A percentile compares a stretch with the other conserved stretches of the same genome.
Conservation (phyloP, 2,329 filamentous ascomycete species). For the Colletotrichum noveboracense region DNA sequence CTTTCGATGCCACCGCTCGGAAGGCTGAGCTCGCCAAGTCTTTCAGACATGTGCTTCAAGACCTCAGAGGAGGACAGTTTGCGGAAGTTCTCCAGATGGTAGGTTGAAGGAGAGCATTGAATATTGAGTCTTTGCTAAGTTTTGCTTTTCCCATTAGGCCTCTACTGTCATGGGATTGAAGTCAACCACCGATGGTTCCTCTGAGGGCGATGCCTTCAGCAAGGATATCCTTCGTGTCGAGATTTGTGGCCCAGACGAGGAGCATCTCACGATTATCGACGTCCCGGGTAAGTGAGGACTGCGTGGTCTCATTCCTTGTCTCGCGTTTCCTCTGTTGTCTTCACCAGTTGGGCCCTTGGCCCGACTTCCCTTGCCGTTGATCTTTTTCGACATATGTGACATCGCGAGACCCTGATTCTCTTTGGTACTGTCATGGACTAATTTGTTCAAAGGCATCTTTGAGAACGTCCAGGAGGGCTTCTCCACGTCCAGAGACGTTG, state of each 20-base stretch:
- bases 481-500: slow-evolving; percentile 28
- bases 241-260: slow-evolving; percentile 24
- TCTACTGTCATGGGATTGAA: slow-evolving; percentile 5
- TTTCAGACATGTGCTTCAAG: slow-evolving; percentile 79
- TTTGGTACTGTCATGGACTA: too few species aligned
- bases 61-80: slow-evolving; percentile 59
- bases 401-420: too few species aligned
- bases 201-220: slow-evolving; percentile 11
- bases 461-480: neutral
- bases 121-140: neutral
- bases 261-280: slow-evolving; percentile 26
- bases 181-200: neutral
- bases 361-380: neutral
- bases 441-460: slow-evolving; percentile 25
- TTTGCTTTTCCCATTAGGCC: neutral
- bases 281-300: slow-evolving; percentile 42
- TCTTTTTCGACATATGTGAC: neutral
- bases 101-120: slow-evolving; percentile 39
- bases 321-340: too few species aligned
- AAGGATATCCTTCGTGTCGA: slow-evolving; percentile 25
- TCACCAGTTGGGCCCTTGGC: too few species aligned
- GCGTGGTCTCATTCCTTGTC: neutral
- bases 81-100: slow-evolving; percentile 1
- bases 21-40: neutral
- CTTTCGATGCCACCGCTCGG: slow-evolving; percentile 13